Percentiles rank a stretch among this genome's conserved stretches.
Evolutionary conservation across 2,329 filamentous ascomycete genomes (phyloP).

Genomic region (Fusarium buxicola): DNA sequence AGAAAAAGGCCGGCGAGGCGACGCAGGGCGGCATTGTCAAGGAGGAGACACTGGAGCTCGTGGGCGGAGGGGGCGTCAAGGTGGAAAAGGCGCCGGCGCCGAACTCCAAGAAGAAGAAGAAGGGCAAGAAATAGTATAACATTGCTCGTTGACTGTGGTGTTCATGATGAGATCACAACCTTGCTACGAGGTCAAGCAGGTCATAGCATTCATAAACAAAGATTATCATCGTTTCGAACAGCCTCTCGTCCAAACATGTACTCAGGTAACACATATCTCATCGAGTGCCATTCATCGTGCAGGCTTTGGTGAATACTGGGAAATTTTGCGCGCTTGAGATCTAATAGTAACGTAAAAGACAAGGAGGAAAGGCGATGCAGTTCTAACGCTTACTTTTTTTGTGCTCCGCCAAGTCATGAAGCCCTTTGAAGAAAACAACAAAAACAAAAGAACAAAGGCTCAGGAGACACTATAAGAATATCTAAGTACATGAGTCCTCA

Average conservation of each 20-base stretch:
- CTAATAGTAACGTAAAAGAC: neutral
- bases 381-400: slow-evolving; percentile 44
- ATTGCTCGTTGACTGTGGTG: neutral
- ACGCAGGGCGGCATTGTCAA: slow-evolving; percentile 88
- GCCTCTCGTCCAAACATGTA: too few species aligned
- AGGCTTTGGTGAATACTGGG: neutral
- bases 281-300: neutral
- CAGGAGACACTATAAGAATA: slow-evolving; percentile 35
- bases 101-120: slow-evolving; percentile 62
- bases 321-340: too few species aligned
- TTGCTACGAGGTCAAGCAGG: neutral
- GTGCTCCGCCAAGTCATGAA: slow-evolving; percentile 27
- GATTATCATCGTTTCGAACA: neutral
- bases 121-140: slow-evolving; percentile 62
- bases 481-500: slow-evolving; percentile 43
- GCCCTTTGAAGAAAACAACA: slow-evolving; percentile 22
- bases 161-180: neutral
- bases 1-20: slow-evolving; percentile 80
- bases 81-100: slow-evolving; percentile 67
- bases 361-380: slow-evolving; percentile 24
- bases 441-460: slow-evolving; percentile 33
- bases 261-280: too few species aligned
- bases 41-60: slow-evolving; percentile 74
- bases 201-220: slow-evolving; percentile 7
- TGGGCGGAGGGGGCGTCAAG: slow-evolving; percentile 72